Evolutionary conservation across 805 yeast species (phyloP), one percentile per base, ranked within the genome.

Genomic region (Cyberlindnera nakhonratchasimensis): DNA sequence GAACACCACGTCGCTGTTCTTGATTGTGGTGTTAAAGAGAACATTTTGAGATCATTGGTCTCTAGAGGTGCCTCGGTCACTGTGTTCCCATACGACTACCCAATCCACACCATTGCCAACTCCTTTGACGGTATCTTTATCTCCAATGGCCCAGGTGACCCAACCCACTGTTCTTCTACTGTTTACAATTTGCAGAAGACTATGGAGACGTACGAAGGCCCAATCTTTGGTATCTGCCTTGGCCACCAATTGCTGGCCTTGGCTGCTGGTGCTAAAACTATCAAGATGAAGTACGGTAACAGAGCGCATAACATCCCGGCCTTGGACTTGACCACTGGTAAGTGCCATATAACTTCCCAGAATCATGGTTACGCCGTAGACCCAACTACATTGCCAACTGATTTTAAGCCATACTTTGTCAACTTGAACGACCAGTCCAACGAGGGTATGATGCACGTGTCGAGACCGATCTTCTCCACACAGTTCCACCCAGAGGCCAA

Each of bases 401-500:
- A 82, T 42, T 91, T 85, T 78, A 78, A 80, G 70, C 91, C 90
- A 55, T 91, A 82, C 65, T 93, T 93, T 63, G 77, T 90, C 54
- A 93, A 93, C 70, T 75, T 91, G 67, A 93, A 93, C 64, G 99
- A 93, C 65, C 82, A 88, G 63, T 86, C 96, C 41, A 93, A 93
- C 66, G 99, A 93, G 70, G 99, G 99, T 57, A 89, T 93, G 96
- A 83, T 80, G 57, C 99, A 93, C 66, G 75, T 71, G 43, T 61
- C 78, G 29, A 83, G 79, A 64, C 99, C 99, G 39, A 86, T 91
- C 42, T 93, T 91, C 70, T 87, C 96, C 29, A 88, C 96, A 2
- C 99, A 93, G 67, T 93, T 93, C 77, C 99, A 93, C 65, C 99
- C 99, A 37, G 99, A 93, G 68, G 98, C 99, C 44, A 91, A 89